Percentiles rank a stretch among this genome's conserved stretches.
phyloP scores from a whole-genome alignment of 1,284 basidiomycete species.

The Chiua sp. region DNA sequence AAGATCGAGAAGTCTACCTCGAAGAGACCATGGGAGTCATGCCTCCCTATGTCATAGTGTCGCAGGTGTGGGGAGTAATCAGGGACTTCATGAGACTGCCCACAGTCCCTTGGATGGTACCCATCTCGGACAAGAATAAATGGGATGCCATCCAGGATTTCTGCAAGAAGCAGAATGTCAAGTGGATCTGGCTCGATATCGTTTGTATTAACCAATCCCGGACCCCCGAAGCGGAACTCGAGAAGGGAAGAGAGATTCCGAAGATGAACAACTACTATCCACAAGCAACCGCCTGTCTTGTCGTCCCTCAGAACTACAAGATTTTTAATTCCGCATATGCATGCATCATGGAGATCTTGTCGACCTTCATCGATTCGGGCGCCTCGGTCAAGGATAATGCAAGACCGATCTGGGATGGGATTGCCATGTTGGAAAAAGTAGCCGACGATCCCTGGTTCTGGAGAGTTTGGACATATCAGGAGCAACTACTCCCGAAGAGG shows the following conservation, averaged over 20 bases:
- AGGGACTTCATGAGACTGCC: not conserved
- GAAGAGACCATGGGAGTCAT: not conserved
- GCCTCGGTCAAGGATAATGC: not conserved
- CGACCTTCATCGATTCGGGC: not conserved
- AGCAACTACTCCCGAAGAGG: not conserved
- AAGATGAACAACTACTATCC: slow-evolving; percentile 7
- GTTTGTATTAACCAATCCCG: slow-evolving; percentile 4
- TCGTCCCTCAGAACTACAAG: not conserved
- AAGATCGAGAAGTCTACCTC: slow-evolving; percentile 1
- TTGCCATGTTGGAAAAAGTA: not conserved
- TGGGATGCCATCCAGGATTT: not conserved
- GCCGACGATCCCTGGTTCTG: not conserved
- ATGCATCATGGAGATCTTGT: not conserved
- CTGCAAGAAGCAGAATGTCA: not conserved
- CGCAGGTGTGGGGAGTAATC: slow-evolving; percentile 5
- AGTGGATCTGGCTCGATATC: slow-evolving; percentile 7
- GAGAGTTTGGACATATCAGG: slow-evolving; percentile 9
- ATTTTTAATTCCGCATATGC: not conserved
- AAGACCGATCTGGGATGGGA: not conserved
- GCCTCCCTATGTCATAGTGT: slow-evolving; percentile 6
- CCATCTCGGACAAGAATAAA: slow-evolving; percentile 1
- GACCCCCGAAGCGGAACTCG: not conserved
- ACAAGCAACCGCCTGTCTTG: not conserved
- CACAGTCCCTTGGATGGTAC: slow-evolving; percentile 3
- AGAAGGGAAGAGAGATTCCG: slow-evolving; percentile 1